Evolutionary conservation across 1,284 basidiomycete species (phyloP).

Genomic region (Psilocybe mexicana): DNA sequence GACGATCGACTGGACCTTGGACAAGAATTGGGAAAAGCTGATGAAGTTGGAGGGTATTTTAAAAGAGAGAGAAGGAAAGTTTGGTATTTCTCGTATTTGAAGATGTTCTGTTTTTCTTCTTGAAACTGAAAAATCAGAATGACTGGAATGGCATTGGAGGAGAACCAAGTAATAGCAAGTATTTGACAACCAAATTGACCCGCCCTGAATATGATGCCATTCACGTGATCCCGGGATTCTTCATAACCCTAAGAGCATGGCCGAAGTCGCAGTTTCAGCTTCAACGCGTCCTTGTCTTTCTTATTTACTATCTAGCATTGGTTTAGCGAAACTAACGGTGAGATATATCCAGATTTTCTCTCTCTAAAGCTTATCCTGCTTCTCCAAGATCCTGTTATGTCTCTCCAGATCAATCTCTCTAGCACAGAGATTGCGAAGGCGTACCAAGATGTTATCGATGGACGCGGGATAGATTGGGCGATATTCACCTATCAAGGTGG

Average conservation of each 20-base stretch:
- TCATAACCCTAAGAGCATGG: neutral
- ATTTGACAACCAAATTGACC: no score
- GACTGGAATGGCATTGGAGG: no score
- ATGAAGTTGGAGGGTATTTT: constrained; percentile 22
- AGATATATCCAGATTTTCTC: neutral
- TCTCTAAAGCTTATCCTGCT: neutral
- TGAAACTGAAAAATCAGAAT: no score
- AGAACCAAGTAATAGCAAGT: no score
- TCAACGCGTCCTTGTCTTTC: neutral
- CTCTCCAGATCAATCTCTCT: constrained; percentile 74
- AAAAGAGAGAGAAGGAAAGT: constrained; percentile 1
- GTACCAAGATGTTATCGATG: constrained; percentile 80
- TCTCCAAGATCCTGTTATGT: constrained; percentile 48
- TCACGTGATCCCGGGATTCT: constrained; percentile 1
- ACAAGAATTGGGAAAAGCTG: constrained; percentile 24
- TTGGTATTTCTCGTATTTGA: neutral
- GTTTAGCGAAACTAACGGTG: neutral
- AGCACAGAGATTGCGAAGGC: constrained; percentile 73
- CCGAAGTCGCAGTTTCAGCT: neutral
- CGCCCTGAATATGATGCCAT: neutral
- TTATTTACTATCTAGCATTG: neutral
- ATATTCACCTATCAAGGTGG: constrained; percentile 86
- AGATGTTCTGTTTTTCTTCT: neutral
- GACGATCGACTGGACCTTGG: constrained; percentile 50
- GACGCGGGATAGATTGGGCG: constrained; percentile 81